Base-by-base conservation (phyloP, 2,329 filamentous ascomycete species). In the Aphanoascus verrucosus region DNA sequence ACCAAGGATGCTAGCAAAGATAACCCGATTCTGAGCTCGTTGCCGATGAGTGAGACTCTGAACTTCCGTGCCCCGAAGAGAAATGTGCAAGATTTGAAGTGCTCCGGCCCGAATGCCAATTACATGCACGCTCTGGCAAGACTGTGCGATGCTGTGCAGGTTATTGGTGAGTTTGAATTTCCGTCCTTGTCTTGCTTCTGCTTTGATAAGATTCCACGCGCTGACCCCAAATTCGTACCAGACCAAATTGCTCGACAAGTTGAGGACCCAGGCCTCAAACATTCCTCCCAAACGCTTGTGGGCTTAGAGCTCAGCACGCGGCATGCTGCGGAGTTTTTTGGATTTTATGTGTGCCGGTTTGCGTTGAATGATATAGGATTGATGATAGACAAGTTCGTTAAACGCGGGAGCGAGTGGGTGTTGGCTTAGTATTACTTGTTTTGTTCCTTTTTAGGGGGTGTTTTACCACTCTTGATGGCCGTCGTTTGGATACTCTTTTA, bases 241-340 rank as follows among this genome's bases (percentile, higher is more conserved):
- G 89, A 96, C 75, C 88, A 94, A 81, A 91, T 97, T 68, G 88
- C 90, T 51, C 86, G 91, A 60, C 91, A 96, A 74, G 89, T 96
- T 45, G 91, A 96, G 66, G 91, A 97, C 65, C 91, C 91, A 5
- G 91, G 91, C 8, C 79, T 97, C 52, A 86, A 87, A 61, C 88
- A 93, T 69, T 89, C 88, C 15, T 91, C 90, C 61, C 89, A 88
- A 63, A 97, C 93, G 7, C 90, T 96, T 65, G 90, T 98, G 51
- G 93, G 93, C 8, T 80, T 98, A 34, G 93, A 98, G 71, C 79
- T 98, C 40, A 93, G 88, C 66, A 89, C 89, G 35, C 82, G 91
- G 40, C 91, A 96, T 68, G 93, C 91, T 6, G 88, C 91, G 34
- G 93, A 98, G 70, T 98, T 98, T 70, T 98, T 98, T 67, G 90